Conservation (phyloP, 2,329 filamentous ascomycete genomes). For the Karstenula rhodostoma region DNA sequence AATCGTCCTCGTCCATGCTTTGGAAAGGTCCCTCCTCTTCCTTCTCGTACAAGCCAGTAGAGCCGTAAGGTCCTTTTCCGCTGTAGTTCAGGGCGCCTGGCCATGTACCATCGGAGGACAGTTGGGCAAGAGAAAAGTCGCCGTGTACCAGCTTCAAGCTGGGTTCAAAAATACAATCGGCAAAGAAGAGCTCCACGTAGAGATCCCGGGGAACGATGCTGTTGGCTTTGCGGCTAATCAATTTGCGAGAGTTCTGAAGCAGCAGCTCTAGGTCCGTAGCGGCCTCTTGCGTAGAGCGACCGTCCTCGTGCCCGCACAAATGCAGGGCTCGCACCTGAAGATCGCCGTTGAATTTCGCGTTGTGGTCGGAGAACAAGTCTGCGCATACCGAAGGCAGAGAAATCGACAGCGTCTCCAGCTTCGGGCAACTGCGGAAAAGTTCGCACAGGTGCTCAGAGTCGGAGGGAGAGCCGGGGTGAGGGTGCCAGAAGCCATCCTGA, state of each 20-base stretch:
- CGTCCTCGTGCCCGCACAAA: slow-evolving; percentile 54
- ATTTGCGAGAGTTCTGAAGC: slow-evolving; percentile 52
- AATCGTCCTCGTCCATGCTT: slow-evolving; percentile 50
- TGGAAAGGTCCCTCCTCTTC: slow-evolving; percentile 54
- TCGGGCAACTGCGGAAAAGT: slow-evolving; percentile 56
- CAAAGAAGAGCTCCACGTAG: slow-evolving; percentile 60
- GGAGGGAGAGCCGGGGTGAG: slow-evolving; percentile 55
- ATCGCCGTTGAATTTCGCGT: slow-evolving; percentile 57
- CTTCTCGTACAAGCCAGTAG: slow-evolving; percentile 59
- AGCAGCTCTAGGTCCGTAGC: slow-evolving; percentile 50
- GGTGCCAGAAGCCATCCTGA: slow-evolving; percentile 61
- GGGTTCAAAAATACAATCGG: slow-evolving; percentile 61
- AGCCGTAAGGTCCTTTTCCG: slow-evolving; percentile 60
- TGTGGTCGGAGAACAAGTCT: slow-evolving; percentile 55
- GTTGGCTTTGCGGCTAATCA: slow-evolving; percentile 50
- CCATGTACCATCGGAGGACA: slow-evolving; percentile 52
- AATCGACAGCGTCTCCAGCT: slow-evolving; percentile 58
- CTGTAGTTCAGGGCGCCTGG: slow-evolving; percentile 46
- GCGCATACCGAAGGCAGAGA: slow-evolving; percentile 59
- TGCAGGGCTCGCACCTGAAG: slow-evolving; percentile 59
- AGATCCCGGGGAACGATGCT: slow-evolving; percentile 50
- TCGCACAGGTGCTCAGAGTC: slow-evolving; percentile 59
- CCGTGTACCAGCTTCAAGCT: slow-evolving; percentile 56
- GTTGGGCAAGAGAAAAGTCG: slow-evolving; percentile 56
- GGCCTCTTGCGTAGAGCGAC: slow-evolving; percentile 46